Conservation (phyloP, 148 eudicot species). For the Linanthus parryae region DNA sequence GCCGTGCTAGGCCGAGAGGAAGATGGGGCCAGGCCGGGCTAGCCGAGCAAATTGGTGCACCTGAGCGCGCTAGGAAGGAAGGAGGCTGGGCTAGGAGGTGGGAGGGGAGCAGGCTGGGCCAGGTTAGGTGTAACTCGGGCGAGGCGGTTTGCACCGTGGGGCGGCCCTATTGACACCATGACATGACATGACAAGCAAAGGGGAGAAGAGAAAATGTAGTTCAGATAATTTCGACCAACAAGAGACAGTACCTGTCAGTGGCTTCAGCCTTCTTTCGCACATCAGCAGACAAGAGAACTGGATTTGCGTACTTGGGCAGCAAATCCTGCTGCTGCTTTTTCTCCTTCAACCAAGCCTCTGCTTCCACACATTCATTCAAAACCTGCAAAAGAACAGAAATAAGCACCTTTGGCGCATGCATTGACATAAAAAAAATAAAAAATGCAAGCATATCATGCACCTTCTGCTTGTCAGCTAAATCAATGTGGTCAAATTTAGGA, state of each 20-base stretch:
- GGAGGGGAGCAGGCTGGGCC: too few species aligned
- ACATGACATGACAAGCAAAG: neutral
- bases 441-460: slow-evolving; percentile 22
- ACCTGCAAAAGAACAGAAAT: slow-evolving; percentile 29
- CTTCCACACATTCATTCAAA: slow-evolving; percentile 55
- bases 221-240: neutral
- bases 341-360: slow-evolving; percentile 82
- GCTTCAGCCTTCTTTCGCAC: slow-evolving; percentile 63
- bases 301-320: slow-evolving; percentile 61
- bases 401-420: too few species aligned
- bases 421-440: too few species aligned
- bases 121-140: too few species aligned
- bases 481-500: slow-evolving; percentile 81
- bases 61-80: too few species aligned
- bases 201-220: neutral
- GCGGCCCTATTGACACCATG: too few species aligned
- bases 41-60: too few species aligned
- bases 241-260: slow-evolving; percentile 53
- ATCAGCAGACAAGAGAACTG: slow-evolving; percentile 62
- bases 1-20: too few species aligned
- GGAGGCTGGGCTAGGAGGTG: too few species aligned
- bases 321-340: slow-evolving; percentile 70
- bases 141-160: too few species aligned
- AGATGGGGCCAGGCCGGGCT: too few species aligned
- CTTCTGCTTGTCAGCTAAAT: slow-evolving; percentile 67